Evolutionary conservation across 2,329 filamentous ascomycete genomes (phyloP).

Genomic region (Microdochium trichocladiopsis): DNA sequence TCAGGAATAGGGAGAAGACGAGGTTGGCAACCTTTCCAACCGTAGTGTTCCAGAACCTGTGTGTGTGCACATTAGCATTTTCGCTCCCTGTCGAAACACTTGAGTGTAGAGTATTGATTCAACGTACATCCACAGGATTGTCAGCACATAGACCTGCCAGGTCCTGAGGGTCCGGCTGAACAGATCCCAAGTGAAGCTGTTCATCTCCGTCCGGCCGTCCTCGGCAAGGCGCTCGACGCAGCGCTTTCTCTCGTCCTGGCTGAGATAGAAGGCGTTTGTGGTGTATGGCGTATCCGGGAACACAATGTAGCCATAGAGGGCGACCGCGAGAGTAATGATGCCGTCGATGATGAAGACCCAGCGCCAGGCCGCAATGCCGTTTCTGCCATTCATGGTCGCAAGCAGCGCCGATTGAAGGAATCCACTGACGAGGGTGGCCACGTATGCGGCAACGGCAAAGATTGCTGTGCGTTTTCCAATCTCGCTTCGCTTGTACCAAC

Average conservation of each 20-base stretch:
- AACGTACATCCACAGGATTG: constrained; percentile 22
- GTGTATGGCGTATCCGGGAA: constrained; percentile 33
- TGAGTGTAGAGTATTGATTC: too few species aligned
- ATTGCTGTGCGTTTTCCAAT: constrained; percentile 39
- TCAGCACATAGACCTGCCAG: constrained; percentile 24
- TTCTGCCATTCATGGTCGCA: constrained; percentile 34
- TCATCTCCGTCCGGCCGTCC: constrained; percentile 14
- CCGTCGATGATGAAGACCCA: constrained; percentile 46
- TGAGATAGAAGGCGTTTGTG: constrained; percentile 28
- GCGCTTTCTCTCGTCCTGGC: constrained; percentile 25
- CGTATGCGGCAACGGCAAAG: constrained; percentile 21
- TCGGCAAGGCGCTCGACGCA: constrained; percentile 27
- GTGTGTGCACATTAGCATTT: too few species aligned
- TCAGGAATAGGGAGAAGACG: constrained; percentile 22
- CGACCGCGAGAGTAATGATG: constrained; percentile 44
- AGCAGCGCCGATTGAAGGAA: constrained; percentile 49
- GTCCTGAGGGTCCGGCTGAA: constrained; percentile 16
- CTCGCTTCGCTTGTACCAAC: constrained; percentile 32
- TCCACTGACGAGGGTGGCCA: constrained; percentile 31
- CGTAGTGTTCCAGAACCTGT: constrained; percentile 17
- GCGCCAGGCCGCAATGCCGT: constrained; percentile 44
- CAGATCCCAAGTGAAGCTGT: constrained; percentile 16
- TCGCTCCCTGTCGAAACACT: too few species aligned
- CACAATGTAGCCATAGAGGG: constrained; percentile 36
- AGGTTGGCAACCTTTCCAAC: constrained; percentile 25